Percentiles rank a stretch among this genome's conserved stretches.
phyloP scores from a whole-genome alignment of 768 basidiomycete genomes.

The Mycena latifolia region DNA sequence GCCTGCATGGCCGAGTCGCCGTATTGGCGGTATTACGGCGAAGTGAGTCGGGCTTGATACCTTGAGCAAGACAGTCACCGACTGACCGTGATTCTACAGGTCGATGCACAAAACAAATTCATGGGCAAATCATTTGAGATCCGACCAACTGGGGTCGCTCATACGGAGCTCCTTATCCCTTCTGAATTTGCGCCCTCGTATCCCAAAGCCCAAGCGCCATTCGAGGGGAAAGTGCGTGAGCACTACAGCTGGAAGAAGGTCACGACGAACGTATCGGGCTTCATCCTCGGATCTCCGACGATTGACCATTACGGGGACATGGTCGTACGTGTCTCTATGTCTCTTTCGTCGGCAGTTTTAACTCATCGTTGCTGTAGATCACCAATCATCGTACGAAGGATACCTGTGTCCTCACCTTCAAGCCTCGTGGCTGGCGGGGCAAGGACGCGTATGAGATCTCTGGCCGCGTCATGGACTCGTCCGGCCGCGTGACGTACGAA shows the following conservation, averaged over 20 bases:
- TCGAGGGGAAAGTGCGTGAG: constrained; percentile 75
- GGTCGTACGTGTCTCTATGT: constrained; percentile 68
- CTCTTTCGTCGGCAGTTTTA: constrained; percentile 4
- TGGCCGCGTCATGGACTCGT: constrained; percentile 79
- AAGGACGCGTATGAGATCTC: constrained; percentile 94
- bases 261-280: constrained; percentile 90
- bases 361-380: constrained; percentile 55
- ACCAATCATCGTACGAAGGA: constrained; percentile 94
- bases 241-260: constrained; percentile 98
- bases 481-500: constrained; percentile 80
- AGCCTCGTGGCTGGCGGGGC: constrained; percentile 95
- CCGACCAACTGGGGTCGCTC: constrained; percentile 93
- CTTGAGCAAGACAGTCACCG: not conserved
- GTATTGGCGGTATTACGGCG: constrained; percentile 91
- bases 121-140: constrained; percentile 98
- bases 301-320: constrained; percentile 97
- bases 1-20: constrained; percentile 96
- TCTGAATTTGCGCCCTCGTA: constrained; percentile 72
- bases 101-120: constrained; percentile 97
- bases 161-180: constrained; percentile 85
- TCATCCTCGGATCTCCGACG: constrained; percentile 89
- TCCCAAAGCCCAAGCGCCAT: constrained; percentile 63
- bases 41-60: constrained; percentile 62
- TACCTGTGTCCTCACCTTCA: constrained; percentile 91
- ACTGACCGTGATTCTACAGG: constrained; percentile 54